Base-by-base conservation (phyloP, 176 grass and related monocot genomes). In the Rhynchospora pubera region DNA sequence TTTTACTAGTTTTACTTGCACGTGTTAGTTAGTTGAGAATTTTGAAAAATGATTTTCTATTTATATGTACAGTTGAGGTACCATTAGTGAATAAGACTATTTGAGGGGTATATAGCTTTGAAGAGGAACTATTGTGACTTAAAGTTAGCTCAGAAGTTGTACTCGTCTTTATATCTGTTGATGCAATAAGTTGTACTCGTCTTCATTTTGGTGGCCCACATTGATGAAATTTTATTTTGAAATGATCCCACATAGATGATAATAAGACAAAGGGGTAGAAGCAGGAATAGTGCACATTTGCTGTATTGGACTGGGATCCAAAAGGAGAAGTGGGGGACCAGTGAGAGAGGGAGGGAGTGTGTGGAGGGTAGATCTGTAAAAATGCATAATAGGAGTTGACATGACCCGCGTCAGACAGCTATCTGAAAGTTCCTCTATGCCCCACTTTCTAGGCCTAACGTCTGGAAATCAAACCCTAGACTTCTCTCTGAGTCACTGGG, bases 301-400 rank as follows among this genome's bases (percentile, higher is more conserved):
- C 71, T 44, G 77, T 32, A 80, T 80, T 81, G 60, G 59, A 43
- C n/a, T 62, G 32, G 28, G 72, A 82, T 61, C 79, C 79, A 82
- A 64, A 82, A 60, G 61, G n/a, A 47, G 10, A 81, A 81, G 57
- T 81, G 58, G 60, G 79, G 79, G 58, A 45, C 79, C 55, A 63
- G 21, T 46, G 45, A 52, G 10, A 57, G 47, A 78, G 47, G 72
- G 13, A 62, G 15, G 48, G 82, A 90, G 67, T 68, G 59, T 85
- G 58, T 55, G 63, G 34, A 74, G 77, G 67, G 67, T 89, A 72
- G 79, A 72, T 83, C 72, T 83, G 82, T 56, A 24, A 87, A 85
- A 91, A 79, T 45, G 78, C 57, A 30, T 72, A 85, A 84, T 89
- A 30, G 80, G 82, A 85, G 84, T 82, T 87, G 86, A 87, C 64